These are phyloP conservation scores for Acaromyces ingoldii DNA, from an alignment of 1,284 basidiomycete genomes.

Conservation along the genomic window DNA sequence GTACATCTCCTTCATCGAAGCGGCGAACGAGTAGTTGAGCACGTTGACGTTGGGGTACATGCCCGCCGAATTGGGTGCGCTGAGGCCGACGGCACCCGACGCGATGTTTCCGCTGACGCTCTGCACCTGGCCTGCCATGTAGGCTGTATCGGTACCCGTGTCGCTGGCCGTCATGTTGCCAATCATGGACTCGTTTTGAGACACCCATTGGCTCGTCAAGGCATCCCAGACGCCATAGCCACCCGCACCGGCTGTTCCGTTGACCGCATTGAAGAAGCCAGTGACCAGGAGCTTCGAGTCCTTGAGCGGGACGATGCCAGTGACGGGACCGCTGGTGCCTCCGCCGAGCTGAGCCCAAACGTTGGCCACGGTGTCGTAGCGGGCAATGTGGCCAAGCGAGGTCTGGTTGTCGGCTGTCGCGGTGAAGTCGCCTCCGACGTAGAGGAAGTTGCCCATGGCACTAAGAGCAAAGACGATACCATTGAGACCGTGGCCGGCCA, in stretches of 20 bases:
- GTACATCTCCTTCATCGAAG: slow-evolving; percentile 22
- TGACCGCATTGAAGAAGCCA: slow-evolving; percentile 68
- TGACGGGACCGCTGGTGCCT: slow-evolving; percentile 73
- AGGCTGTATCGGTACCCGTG: slow-evolving; percentile 52
- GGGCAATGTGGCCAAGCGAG: slow-evolving; percentile 59
- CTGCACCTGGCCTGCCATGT: slow-evolving; percentile 54
- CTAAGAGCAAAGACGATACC: slow-evolving; percentile 40
- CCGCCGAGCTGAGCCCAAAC: slow-evolving; percentile 67
- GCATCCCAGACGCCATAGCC: slow-evolving; percentile 77
- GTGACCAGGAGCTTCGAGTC: slow-evolving; percentile 62
- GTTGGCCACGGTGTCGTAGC: slow-evolving; percentile 67
- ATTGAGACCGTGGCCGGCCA: slow-evolving; percentile 50
- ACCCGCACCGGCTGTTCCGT: slow-evolving; percentile 54
- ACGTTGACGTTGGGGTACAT: slow-evolving; percentile 33
- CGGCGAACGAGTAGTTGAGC: slow-evolving; percentile 49
- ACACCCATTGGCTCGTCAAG: slow-evolving; percentile 62
- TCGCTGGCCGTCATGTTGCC: slow-evolving; percentile 70
- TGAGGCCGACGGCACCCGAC: slow-evolving; percentile 54
- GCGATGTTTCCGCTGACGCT: slow-evolving; percentile 52
- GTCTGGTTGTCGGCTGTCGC: slow-evolving; percentile 62
- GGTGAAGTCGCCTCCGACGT: slow-evolving; percentile 78
- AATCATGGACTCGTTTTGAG: slow-evolving; percentile 26
- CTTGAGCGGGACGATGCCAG: slow-evolving; percentile 58
- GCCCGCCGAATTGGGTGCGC: slow-evolving; percentile 37
- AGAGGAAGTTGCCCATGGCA: slow-evolving; percentile 57